Evolutionary conservation across 192 early-diverging fungal species (phyloP).

Genomic region (Backusella liffmaniae): DNA sequence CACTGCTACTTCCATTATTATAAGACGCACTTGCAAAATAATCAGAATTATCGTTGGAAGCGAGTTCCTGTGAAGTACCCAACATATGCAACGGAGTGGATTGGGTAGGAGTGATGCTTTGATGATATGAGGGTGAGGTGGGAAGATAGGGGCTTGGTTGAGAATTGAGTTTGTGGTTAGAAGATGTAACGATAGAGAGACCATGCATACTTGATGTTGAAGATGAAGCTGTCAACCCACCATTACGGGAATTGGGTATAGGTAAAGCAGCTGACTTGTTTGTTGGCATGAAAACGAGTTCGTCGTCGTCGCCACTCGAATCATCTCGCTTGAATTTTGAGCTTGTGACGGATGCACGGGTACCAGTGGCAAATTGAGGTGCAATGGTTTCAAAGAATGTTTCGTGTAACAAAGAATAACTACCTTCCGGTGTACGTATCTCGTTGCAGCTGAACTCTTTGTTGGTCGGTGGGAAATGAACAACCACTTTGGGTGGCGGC

Average conservation of each 20-base stretch:
- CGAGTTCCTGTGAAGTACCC: neutral
- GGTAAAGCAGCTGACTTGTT: constrained; percentile 17
- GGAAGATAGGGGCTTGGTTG: neutral
- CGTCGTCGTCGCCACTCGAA: neutral
- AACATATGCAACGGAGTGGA: constrained; percentile 5
- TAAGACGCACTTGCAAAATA: constrained; percentile 8
- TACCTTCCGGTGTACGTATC: constrained; percentile 51
- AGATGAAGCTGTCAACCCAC: neutral
- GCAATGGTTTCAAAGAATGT: constrained; percentile 44
- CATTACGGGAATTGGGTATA: constrained; percentile 12
- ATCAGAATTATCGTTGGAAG: neutral
- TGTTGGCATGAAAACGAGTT: neutral
- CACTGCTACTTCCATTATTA: constrained; percentile 16
- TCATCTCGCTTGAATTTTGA: constrained; percentile 35
- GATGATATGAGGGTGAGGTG: neutral
- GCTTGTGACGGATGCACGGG: constrained; percentile 42
- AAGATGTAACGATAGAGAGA: neutral
- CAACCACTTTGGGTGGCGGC: neutral
- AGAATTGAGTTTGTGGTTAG: neutral
- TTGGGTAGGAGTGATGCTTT: constrained; percentile 6
- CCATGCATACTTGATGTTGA: neutral
- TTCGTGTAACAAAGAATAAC: constrained; percentile 47
- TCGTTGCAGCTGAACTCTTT: constrained; percentile 38
- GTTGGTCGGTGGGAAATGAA: constrained; percentile 34
- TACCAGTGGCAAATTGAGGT: constrained; percentile 47